phyloP scores from a whole-genome alignment of 352 stramenopile genomes.

The Globisporangium cederbergense region DNA sequence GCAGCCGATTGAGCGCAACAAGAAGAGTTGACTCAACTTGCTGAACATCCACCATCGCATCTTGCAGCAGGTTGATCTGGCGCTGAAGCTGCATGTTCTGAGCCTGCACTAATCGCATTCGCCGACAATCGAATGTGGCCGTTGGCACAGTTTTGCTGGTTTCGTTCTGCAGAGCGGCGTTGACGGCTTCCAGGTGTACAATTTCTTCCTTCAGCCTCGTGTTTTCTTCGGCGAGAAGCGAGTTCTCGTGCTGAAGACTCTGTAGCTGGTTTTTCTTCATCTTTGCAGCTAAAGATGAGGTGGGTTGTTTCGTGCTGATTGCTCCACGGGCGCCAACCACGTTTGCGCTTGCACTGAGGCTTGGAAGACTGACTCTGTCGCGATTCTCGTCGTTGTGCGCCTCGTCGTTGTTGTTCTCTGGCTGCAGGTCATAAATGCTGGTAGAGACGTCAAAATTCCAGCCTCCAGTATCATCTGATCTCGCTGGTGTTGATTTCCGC shows the following conservation, averaged over 20 bases:
- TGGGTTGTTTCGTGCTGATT: conserved; percentile 14
- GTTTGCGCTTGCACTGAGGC: background rate
- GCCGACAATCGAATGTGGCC: conserved; percentile 22
- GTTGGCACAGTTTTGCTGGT: conserved; percentile 18
- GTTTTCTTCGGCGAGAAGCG: conserved; percentile 34
- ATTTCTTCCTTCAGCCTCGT: conserved; percentile 39
- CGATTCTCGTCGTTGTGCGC: background rate
- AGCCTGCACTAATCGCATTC: conserved; percentile 41
- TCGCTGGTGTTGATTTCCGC: conserved; percentile 3
- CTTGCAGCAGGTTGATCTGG: conserved; percentile 42
- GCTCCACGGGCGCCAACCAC: conserved; percentile 31
- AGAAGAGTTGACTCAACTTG: conserved; percentile 35
- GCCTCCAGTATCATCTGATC: conserved; percentile 4
- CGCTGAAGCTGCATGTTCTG: conserved; percentile 67
- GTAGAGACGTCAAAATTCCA: conserved; percentile 39
- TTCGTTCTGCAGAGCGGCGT: conserved; percentile 28
- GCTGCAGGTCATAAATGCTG: conserved; percentile 4
- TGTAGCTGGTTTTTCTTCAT: conserved; percentile 44
- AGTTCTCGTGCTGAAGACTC: conserved; percentile 42
- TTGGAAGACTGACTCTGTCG: background rate
- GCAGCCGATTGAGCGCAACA: conserved; percentile 36
- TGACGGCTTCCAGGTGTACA: conserved; percentile 40
- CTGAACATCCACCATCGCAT: conserved; percentile 30
- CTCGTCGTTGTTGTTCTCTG: conserved; percentile 17
- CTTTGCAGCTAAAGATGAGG: conserved; percentile 29